These are phyloP conservation scores for Piper longum DNA, from an alignment of 164 flowering plant genomes.

Conservation along the genomic window DNA sequence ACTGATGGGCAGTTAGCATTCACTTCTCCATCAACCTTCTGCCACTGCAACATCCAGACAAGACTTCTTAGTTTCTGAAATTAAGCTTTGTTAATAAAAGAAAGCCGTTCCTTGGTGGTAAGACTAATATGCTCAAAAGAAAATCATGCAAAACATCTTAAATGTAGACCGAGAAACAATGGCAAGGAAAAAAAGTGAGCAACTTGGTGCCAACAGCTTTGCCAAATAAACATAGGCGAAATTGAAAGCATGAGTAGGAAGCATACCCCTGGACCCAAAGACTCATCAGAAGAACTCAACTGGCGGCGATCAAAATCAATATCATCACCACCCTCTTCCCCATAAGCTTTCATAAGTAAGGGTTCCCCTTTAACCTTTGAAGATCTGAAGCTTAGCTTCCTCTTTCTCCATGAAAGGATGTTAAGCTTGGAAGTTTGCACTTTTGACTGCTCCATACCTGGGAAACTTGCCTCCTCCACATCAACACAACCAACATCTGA, in stretches of 20 bases:
- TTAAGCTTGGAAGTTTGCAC: constrained; percentile 49
- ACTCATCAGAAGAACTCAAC: constrained; percentile 79
- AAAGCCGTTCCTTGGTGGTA: too few species aligned
- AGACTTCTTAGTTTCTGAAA: background rate
- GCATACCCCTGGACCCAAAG: constrained; percentile 48
- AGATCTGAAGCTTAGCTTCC: constrained; percentile 88
- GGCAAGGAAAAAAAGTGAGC: too few species aligned
- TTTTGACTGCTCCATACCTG: constrained; percentile 29
- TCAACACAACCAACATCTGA: constrained; percentile 61
- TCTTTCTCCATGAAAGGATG: constrained; percentile 86
- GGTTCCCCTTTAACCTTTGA: constrained; percentile 94
- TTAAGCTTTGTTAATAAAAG: too few species aligned
- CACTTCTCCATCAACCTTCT: constrained; percentile 60
- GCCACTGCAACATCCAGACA: constrained; percentile 31
- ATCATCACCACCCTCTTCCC: constrained; percentile 98
- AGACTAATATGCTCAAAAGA: too few species aligned
- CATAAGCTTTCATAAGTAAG: constrained; percentile 73
- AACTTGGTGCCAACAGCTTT: background rate
- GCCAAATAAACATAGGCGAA: background rate
- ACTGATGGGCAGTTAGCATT: constrained; percentile 50
- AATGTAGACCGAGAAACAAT: too few species aligned
- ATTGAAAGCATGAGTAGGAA: background rate
- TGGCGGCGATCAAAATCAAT: constrained; percentile 95
- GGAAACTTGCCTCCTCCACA: constrained; percentile 32
- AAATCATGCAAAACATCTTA: too few species aligned